Conservation (phyloP, 495 filamentous ascomycete genomes). For the Podospora bellae-mahoneyi region DNA sequence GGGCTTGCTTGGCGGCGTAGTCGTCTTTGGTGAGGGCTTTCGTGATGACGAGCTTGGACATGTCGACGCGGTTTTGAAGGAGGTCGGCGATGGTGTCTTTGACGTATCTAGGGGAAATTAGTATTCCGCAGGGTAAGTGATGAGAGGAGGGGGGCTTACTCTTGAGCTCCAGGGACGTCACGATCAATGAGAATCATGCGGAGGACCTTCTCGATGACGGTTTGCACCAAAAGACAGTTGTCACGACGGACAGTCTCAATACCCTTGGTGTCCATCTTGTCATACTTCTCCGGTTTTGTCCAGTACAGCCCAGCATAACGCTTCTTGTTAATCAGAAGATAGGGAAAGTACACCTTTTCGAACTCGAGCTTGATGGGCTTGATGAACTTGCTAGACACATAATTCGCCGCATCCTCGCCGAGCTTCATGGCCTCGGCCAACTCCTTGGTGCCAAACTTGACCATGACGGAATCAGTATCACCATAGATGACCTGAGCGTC, state of each 20-base stretch:
- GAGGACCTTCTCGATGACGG: constrained; percentile 94
- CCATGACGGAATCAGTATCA: constrained; percentile 99
- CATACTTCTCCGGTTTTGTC: constrained; percentile 89
- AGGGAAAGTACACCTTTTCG: constrained; percentile 98
- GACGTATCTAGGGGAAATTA: constrained; percentile 66
- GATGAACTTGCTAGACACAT: constrained; percentile 85
- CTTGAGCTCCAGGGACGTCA: constrained; percentile 84
- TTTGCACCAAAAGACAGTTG: constrained; percentile 92
- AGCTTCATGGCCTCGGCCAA: constrained; percentile 88
- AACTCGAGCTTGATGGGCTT: constrained; percentile 98
- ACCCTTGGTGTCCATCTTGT: constrained; percentile 99
- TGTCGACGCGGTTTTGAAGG: constrained; percentile 95
- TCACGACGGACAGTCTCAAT: constrained; percentile 97
- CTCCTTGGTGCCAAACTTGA: constrained; percentile 90
- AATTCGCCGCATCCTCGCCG: constrained; percentile 82
- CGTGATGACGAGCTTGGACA: constrained; percentile 98
- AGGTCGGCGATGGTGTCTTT: constrained; percentile 94
- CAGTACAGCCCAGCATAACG: constrained; percentile 96
- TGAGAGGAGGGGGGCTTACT: constrained; percentile 55
- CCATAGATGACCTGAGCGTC: constrained; percentile 97
- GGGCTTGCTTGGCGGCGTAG: constrained; percentile 88
- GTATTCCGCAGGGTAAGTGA: neutral
- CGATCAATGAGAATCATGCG: constrained; percentile 92
- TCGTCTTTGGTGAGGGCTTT: constrained; percentile 84
- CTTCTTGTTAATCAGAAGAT: constrained; percentile 99